phyloP scores from a whole-genome alignment of 2,329 filamentous ascomycete species.

The Cladosporium sp. region DNA sequence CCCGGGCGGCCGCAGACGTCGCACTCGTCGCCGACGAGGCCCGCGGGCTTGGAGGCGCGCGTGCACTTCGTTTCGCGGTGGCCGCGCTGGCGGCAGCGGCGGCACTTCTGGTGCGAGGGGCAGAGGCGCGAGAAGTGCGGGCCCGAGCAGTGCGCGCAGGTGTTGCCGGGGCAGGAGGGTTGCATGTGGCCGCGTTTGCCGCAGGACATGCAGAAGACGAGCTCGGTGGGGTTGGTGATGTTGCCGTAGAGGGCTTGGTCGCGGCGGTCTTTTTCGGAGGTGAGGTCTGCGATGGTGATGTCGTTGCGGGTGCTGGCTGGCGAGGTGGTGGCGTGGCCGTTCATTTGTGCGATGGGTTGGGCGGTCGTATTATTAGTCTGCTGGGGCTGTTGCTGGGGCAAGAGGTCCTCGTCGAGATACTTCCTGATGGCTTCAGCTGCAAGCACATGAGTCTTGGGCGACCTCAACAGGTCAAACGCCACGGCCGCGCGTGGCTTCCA shows the following conservation, averaged over 20 bases:
- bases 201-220: slow-evolving; percentile 17
- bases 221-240: slow-evolving; percentile 7
- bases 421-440: background rate
- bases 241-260: slow-evolving; percentile 18
- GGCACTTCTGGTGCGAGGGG: slow-evolving; percentile 16
- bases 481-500: slow-evolving; percentile 1
- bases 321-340: no score
- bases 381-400: background rate
- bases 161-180: slow-evolving; percentile 10
- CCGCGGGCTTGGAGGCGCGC: slow-evolving; percentile 2
- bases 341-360: no score
- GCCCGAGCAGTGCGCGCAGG: slow-evolving; percentile 11
- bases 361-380: no score
- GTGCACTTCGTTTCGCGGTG: slow-evolving; percentile 12
- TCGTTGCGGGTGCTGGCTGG: background rate
- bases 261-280: background rate
- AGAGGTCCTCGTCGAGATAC: background rate
- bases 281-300: background rate
- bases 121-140: slow-evolving; percentile 15
- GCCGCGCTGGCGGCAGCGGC: slow-evolving; percentile 17
- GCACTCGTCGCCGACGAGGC: slow-evolving; percentile 14
- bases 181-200: slow-evolving; percentile 14
- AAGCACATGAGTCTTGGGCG: background rate
- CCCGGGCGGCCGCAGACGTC: slow-evolving; percentile 17
- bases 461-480: background rate